Base-by-base conservation (phyloP, 495 filamentous ascomycete genomes). In the Penicillium taxi region DNA sequence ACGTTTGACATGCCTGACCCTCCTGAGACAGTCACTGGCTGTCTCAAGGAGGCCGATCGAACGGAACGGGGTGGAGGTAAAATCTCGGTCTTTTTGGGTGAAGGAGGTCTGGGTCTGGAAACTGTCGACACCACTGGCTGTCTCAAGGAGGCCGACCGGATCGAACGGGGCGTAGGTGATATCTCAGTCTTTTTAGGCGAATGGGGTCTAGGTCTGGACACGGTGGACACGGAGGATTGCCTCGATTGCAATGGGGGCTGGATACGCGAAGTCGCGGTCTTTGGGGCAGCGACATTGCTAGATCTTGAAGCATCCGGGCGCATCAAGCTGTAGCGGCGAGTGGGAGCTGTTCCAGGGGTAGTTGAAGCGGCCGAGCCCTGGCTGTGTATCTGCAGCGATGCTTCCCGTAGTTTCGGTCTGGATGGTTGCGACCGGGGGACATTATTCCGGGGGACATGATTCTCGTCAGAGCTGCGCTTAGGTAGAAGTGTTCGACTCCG, bases 41-140 rank as follows among this genome's bases (percentile, higher is more conserved):
- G 65, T 42, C 60, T 47, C 28, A 70, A 32, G n/a, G 67, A 70
- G n/a, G 55, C 41, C 5, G 67, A 70, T 16, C 67, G 51, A 3
- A 32, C 37, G 8, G 59, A 55, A 11, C 62, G 63, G 9, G 51
- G 44, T 1, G 62, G 62, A 0, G 62, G 64, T 18, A 50, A 56
- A 60, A 67, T 64, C 6, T 58, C 53, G 9, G 53, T 47, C 39
- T 61, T 66, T 42, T 56, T 63, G 6, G 64, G 59, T 4, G 64
- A 63, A 8, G 41, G 7, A 7, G 63, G 48, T 35, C 55, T 46
- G 31, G 31, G 51, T 4, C 44, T 24, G 1, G 46, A 17, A 44
- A 30, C 18, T 45, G 45, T 2, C 5, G 45, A 41, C 18, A 31
- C 42, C 15, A 14, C 40, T 14, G 60, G 60, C 32, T 69, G 65